phyloP scores from a whole-genome alignment of 176 grass and related monocot species.

The Ampelocalamus luodianensis region DNA sequence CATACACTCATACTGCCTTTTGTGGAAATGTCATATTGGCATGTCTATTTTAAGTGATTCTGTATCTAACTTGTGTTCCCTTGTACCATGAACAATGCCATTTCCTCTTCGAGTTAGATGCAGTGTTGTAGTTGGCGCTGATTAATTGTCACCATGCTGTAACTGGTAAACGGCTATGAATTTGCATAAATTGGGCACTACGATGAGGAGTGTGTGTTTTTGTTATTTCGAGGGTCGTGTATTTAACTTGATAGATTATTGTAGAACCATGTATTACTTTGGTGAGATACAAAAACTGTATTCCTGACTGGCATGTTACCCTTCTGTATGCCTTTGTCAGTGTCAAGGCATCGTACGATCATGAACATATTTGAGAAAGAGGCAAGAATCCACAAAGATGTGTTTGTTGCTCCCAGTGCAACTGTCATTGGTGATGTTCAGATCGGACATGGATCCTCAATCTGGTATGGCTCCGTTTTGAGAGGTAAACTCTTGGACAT shows the following conservation, averaged over 20 bases:
- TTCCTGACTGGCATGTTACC: not conserved
- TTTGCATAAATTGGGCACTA: not conserved
- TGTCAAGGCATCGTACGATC: conserved; percentile 87
- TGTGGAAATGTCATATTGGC: not conserved
- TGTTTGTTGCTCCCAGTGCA: conserved; percentile 91
- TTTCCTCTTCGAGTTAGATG: conserved; percentile 1
- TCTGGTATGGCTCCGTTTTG: conserved; percentile 95
- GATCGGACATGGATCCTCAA: conserved; percentile 83
- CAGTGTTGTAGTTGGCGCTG: not conserved
- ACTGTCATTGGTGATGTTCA: conserved; percentile 91
- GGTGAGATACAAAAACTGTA: not conserved
- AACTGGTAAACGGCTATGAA: not conserved
- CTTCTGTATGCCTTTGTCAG: conserved; percentile 45
- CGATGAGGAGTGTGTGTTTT: not conserved
- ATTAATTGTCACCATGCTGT: not conserved
- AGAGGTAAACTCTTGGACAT: conserved; percentile 70
- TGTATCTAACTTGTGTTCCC: not conserved
- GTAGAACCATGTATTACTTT: conserved; percentile 7
- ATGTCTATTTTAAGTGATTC: not conserved
- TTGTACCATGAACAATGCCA: not conserved
- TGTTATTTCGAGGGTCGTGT: not conserved
- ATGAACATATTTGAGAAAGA: conserved; percentile 89
- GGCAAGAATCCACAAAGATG: conserved; percentile 78
- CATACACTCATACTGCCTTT: not conserved
- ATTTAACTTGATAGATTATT: not conserved